Evolutionary conservation across 2,329 filamentous ascomycete genomes (phyloP).

Genomic region (Hypoxylon sp.): DNA sequence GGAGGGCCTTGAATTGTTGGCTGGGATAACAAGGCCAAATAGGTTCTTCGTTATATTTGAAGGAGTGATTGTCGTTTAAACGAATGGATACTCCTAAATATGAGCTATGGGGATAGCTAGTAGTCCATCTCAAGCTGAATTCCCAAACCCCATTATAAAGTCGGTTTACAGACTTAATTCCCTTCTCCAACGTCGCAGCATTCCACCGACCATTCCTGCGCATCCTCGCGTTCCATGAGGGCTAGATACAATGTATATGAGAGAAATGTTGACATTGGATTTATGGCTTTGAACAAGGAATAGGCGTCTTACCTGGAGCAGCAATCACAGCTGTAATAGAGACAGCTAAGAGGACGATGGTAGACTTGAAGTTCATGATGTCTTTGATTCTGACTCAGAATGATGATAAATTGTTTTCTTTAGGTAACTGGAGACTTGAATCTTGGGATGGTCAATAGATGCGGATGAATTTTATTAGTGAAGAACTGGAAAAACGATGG

Average conservation of each 20-base stretch:
- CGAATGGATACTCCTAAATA: not conserved
- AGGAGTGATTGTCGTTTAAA: not conserved
- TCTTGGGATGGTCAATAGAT: slow-evolving; percentile 1
- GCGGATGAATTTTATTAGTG: not conserved
- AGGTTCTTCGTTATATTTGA: not conserved
- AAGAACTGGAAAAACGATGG: not conserved
- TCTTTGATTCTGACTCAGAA: not conserved
- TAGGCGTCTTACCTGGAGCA: slow-evolving; percentile 15
- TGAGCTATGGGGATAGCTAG: not conserved
- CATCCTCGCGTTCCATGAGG: slow-evolving; percentile 18
- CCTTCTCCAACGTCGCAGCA: slow-evolving; percentile 20
- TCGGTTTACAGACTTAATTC: not conserved
- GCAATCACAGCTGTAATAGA: slow-evolving; percentile 10
- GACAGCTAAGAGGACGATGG: slow-evolving; percentile 12
- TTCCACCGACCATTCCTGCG: slow-evolving; percentile 19
- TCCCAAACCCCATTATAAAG: not conserved
- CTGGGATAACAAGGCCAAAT: not conserved
- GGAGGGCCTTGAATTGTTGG: not conserved
- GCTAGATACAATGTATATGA: slow-evolving; percentile 4
- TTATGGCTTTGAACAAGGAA: not conserved
- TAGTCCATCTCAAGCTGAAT: not conserved
- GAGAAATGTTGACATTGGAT: not conserved
- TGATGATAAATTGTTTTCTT: not conserved
- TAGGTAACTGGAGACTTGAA: not conserved
- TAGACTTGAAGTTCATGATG: slow-evolving; percentile 25